Percentiles rank a stretch among this genome's conserved stretches.
Evolutionary conservation across 2,329 filamentous ascomycete genomes (phyloP).

Genomic region (Diplodia scrobiculata): DNA sequence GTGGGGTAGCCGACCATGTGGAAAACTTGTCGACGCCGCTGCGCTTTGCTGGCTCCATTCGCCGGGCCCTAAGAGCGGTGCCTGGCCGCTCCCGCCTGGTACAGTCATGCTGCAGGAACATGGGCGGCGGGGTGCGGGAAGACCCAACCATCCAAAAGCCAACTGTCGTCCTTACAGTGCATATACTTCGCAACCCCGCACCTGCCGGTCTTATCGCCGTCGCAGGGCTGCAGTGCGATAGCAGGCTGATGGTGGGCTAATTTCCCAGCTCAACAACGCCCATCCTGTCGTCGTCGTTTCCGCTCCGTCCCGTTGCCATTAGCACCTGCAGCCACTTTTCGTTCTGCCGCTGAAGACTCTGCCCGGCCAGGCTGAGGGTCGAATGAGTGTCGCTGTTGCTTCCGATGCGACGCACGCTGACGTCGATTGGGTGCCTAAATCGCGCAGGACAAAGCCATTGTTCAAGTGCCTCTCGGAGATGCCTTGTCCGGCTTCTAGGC

Average conservation of each 20-base stretch:
- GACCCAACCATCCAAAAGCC: not conserved
- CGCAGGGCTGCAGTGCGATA: slow-evolving; percentile 8
- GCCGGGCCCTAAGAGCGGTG: not conserved
- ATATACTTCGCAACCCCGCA: slow-evolving; percentile 5
- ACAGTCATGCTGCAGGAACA: slow-evolving; percentile 9
- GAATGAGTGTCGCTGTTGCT: slow-evolving; percentile 20
- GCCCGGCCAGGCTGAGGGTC: not conserved
- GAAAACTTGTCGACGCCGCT: not conserved
- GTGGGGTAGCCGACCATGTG: not conserved
- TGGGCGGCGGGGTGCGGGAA: not conserved
- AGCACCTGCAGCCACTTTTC: slow-evolving; percentile 15
- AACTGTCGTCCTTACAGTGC: not conserved
- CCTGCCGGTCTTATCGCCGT: not conserved
- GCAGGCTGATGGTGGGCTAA: slow-evolving; percentile 14
- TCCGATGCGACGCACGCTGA: slow-evolving; percentile 24
- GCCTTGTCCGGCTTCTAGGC: slow-evolving; percentile 1
- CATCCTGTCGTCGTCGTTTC: slow-evolving; percentile 4
- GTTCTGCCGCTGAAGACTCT: slow-evolving; percentile 1
- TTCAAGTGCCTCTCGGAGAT: slow-evolving; percentile 17
- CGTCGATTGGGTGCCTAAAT: slow-evolving; percentile 21
- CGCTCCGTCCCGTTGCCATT: not conserved
- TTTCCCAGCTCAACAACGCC: slow-evolving; percentile 5
- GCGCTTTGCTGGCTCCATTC: slow-evolving; percentile 6
- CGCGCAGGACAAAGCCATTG: not conserved
- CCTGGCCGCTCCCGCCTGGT: not conserved